A percentile compares a stretch with the other conserved stretches of the same genome.
These are phyloP conservation scores for Fusarium tupiense DNA, from an alignment of 2,329 filamentous ascomycete genomes.

Conservation along the genomic window DNA sequence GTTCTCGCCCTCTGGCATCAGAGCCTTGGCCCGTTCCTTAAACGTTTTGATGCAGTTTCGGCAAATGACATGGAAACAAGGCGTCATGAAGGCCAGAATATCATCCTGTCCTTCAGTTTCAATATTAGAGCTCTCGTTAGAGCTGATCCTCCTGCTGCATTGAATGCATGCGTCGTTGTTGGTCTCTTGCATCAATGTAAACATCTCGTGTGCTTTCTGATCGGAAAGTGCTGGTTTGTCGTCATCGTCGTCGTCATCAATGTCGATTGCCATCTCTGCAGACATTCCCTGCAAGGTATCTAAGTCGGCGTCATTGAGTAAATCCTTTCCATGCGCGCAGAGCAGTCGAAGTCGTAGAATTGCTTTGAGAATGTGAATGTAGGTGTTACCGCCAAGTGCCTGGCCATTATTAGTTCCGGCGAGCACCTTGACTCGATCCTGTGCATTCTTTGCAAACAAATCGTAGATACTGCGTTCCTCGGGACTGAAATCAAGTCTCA, in stretches of 20 bases:
- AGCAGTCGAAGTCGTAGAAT: conserved; percentile 90
- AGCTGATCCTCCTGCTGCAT: conserved; percentile 73
- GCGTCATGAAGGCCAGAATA: conserved; percentile 80
- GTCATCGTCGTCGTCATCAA: conserved; percentile 80
- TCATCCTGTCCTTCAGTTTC: conserved; percentile 70
- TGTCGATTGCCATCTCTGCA: conserved; percentile 86
- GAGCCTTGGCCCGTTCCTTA: conserved; percentile 60
- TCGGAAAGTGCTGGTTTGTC: conserved; percentile 68
- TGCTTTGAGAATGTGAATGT: conserved; percentile 91
- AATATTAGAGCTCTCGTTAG: conserved; percentile 64
- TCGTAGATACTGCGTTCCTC: conserved; percentile 84
- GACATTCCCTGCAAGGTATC: conserved; percentile 82
- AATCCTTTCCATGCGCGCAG: conserved; percentile 92
- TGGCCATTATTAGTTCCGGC: conserved; percentile 66
- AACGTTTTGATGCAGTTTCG: conserved; percentile 73
- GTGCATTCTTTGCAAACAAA: conserved; percentile 83
- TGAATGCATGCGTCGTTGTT: conserved; percentile 77
- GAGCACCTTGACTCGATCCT: conserved; percentile 82
- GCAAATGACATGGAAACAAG: conserved; percentile 89
- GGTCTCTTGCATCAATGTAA: conserved; percentile 84
- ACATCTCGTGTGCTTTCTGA: conserved; percentile 84
- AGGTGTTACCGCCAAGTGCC: conserved; percentile 83
- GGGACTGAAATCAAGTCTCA: conserved; percentile 78
- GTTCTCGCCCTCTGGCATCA: conserved; percentile 49
- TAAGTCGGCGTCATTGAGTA: conserved; percentile 85